phyloP scores from a whole-genome alignment of 108 stramenopile species.

The Fragilariopsis cylindrus region DNA sequence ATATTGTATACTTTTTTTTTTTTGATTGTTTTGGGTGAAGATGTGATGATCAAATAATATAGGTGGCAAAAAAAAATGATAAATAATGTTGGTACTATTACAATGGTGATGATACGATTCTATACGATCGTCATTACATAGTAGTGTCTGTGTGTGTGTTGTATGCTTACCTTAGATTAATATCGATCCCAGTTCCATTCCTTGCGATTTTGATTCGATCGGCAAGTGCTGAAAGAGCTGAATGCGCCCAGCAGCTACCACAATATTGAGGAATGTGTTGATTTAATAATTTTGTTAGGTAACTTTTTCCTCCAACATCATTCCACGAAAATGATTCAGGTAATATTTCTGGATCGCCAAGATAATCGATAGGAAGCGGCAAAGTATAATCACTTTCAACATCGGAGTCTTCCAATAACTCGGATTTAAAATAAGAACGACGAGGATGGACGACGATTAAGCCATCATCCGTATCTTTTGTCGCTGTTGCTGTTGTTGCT shows the following conservation, averaged over 20 bases:
- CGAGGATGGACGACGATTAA: no score
- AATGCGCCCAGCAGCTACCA: slow-evolving; percentile 87
- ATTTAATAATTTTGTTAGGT: slow-evolving; percentile 82
- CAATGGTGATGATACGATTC: no score
- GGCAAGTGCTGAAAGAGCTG: slow-evolving; percentile 72
- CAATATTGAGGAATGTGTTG: slow-evolving; percentile 91
- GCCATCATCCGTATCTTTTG: no score
- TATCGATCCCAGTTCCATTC: slow-evolving; percentile 56
- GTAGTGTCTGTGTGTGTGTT: background rate
- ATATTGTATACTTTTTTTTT: slow-evolving; percentile 46
- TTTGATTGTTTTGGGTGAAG: background rate
- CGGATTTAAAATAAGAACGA: background rate
- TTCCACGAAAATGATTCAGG: slow-evolving; percentile 78
- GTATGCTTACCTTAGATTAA: slow-evolving; percentile 33
- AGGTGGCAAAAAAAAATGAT: slow-evolving; percentile 40
- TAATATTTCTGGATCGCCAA: slow-evolving; percentile 29
- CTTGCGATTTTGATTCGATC: slow-evolving; percentile 95
- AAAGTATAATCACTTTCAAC: slow-evolving; percentile 17
- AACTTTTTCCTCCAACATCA: slow-evolving; percentile 75
- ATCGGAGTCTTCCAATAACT: background rate
- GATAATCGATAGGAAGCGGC: slow-evolving; percentile 44
- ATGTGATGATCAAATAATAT: slow-evolving; percentile 50
- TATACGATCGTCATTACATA: no score
- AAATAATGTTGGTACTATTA: slow-evolving; percentile 54
- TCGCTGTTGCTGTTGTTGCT: no score